phyloP scores from a whole-genome alignment of 2,329 filamentous ascomycete species.

The Penicillium sp. region DNA sequence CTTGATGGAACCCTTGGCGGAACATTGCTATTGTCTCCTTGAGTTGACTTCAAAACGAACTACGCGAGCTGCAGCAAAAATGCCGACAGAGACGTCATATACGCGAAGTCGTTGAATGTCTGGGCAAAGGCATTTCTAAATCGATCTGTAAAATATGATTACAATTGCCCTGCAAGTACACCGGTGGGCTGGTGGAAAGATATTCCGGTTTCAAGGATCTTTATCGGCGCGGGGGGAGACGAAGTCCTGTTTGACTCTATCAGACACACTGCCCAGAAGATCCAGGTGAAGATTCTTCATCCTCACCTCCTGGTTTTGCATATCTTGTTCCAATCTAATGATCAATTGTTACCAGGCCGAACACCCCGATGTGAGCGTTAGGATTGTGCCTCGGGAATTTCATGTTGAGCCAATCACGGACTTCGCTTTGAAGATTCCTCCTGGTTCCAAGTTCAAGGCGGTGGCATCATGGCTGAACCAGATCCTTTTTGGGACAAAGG shows the following conservation, averaged over 20 bases:
- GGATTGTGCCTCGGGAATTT: background rate
- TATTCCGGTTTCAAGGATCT: background rate
- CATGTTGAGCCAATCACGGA: background rate
- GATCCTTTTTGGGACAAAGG: background rate
- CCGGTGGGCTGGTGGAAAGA: background rate
- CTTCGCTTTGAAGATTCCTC: background rate
- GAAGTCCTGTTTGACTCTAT: background rate
- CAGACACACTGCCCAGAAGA: background rate
- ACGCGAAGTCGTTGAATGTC: background rate
- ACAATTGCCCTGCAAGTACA: background rate
- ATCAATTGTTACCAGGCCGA: background rate
- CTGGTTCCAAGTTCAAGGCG: background rate
- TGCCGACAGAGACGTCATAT: background rate
- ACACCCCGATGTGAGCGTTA: background rate
- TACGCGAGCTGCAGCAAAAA: background rate
- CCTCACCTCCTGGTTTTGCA: no score
- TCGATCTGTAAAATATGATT: background rate
- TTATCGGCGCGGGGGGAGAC: background rate
- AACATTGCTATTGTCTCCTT: background rate
- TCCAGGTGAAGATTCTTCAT: background rate
- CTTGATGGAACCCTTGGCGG: background rate
- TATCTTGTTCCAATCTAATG: background rate
- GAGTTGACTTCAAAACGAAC: background rate
- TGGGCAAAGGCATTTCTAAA: background rate
- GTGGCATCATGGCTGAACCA: background rate